phyloP scores from a whole-genome alignment of 1,139 yeast genomes.

The Barnettozyma hawaiiensis region DNA sequence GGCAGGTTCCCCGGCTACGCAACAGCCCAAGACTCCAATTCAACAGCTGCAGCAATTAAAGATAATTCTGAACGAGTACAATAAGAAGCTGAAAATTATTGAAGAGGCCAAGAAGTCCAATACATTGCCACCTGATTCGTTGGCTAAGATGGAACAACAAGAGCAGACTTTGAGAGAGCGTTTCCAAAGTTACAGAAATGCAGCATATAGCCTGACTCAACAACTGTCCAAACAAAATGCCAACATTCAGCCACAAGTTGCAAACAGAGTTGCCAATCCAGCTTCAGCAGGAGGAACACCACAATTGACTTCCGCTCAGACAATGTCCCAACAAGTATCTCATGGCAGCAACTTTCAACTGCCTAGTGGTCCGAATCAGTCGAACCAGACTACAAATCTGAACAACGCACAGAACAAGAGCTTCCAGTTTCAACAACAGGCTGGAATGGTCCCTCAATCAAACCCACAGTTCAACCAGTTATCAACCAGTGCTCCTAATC shows the following conservation, averaged over 20 bases:
- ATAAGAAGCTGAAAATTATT: conserved; percentile 35
- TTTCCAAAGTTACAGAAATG: conserved; percentile 20
- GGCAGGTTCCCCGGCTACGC: conserved; percentile 8
- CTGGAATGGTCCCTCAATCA: conserved; percentile 4
- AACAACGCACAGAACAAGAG: conserved; percentile 11
- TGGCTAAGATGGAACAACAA: conserved; percentile 26
- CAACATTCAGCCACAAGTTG: conserved; percentile 13
- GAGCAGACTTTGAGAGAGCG: conserved; percentile 26
- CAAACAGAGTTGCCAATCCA: conserved; percentile 1
- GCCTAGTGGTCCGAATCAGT: conserved; percentile 15
- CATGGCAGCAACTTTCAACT: conserved; percentile 3
- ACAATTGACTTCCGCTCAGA: conserved; percentile 4
- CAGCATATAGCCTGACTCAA: conserved; percentile 20
- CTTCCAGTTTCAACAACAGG: conserved; percentile 14
- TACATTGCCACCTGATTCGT: conserved; percentile 29
- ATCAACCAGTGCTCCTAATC: conserved; percentile 7
- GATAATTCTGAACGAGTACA: conserved; percentile 36
- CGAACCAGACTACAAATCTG: conserved; percentile 18
- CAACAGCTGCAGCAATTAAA: conserved; percentile 31
- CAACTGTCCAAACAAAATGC: conserved; percentile 14
- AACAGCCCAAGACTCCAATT: conserved; percentile 15
- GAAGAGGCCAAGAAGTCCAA: conserved; percentile 34
- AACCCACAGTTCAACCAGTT: conserved; percentile 8
- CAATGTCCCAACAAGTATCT: conserved; percentile 2
- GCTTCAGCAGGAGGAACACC: conserved; percentile 6